Conservation (phyloP, 768 basidiomycete species). For the Boletales sp. region DNA sequence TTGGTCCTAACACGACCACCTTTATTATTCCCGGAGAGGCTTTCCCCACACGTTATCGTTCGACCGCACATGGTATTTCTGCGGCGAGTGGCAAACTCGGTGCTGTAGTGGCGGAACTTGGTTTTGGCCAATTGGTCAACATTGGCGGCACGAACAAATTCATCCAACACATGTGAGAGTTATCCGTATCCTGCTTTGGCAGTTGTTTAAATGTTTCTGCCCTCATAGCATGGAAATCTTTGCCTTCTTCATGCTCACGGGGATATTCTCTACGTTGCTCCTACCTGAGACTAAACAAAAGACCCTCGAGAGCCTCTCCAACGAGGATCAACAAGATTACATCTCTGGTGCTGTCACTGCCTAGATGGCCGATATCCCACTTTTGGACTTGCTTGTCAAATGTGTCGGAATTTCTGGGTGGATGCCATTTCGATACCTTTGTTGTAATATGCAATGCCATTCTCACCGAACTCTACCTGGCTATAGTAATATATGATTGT, state of each 20-base stretch:
- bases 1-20: slow-evolving; percentile 78
- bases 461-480: not conserved
- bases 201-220: slow-evolving; percentile 1
- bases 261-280: slow-evolving; percentile 75
- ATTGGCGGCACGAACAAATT: slow-evolving; percentile 62
- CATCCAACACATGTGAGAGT: slow-evolving; percentile 64
- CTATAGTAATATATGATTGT: too few species aligned
- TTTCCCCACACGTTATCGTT: slow-evolving; percentile 87
- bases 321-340: slow-evolving; percentile 65
- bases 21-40: slow-evolving; percentile 79
- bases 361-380: slow-evolving; percentile 1
- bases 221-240: slow-evolving; percentile 65
- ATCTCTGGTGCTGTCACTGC: slow-evolving; percentile 28
- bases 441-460: slow-evolving; percentile 7
- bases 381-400: not conserved
- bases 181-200: not conserved
- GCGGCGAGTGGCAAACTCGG: slow-evolving; percentile 83
- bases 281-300: slow-evolving; percentile 73
- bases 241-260: slow-evolving; percentile 84
- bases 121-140: slow-evolving; percentile 64
- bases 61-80: slow-evolving; percentile 80
- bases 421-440: not conserved
- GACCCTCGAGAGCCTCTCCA: slow-evolving; percentile 69
- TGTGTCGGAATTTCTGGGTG: not conserved
- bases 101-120: slow-evolving; percentile 77